Conservation (phyloP, 768 basidiomycete genomes). For the Polyporus arcularius region DNA sequence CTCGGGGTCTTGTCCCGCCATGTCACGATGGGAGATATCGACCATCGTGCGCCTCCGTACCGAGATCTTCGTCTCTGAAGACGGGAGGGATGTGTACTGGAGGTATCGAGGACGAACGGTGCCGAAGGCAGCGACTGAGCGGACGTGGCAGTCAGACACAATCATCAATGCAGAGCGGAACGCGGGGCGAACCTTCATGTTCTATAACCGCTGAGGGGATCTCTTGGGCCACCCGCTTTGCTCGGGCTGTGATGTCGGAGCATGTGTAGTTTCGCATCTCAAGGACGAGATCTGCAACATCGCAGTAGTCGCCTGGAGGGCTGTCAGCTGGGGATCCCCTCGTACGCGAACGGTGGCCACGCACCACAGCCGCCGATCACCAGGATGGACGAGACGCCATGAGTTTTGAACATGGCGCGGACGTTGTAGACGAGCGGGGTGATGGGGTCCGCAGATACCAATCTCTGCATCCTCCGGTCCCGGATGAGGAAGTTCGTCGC, state of each 20-base stretch:
- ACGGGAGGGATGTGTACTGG: conserved; percentile 1
- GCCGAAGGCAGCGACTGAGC: conserved; percentile 2
- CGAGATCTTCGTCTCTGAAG: not conserved
- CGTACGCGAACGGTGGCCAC: not conserved
- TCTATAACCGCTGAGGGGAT: conserved; percentile 17
- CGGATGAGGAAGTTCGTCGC: conserved; percentile 25
- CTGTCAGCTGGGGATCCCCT: not conserved
- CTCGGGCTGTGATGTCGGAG: conserved; percentile 15
- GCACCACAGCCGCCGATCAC: conserved; percentile 26
- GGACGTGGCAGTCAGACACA: not conserved
- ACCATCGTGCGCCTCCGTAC: conserved; percentile 11
- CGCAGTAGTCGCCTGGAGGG: conserved; percentile 19
- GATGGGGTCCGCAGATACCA: conserved; percentile 19
- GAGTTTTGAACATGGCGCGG: conserved; percentile 15
- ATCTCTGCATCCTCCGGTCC: conserved; percentile 20
- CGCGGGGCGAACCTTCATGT: conserved; percentile 4
- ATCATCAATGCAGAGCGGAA: not conserved
- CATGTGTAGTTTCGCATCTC: conserved; percentile 23
- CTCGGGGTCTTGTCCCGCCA: not conserved
- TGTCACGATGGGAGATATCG: not conserved
- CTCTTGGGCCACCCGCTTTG: conserved; percentile 17
- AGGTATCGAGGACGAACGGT: not conserved
- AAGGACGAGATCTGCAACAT: conserved; percentile 21
- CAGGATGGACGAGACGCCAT: conserved; percentile 17
- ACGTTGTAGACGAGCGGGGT: conserved; percentile 20